Percentiles rank a stretch among this genome's conserved stretches.
Conservation (phyloP, 768 basidiomycete genomes). For the Collybia mongolica region DNA sequence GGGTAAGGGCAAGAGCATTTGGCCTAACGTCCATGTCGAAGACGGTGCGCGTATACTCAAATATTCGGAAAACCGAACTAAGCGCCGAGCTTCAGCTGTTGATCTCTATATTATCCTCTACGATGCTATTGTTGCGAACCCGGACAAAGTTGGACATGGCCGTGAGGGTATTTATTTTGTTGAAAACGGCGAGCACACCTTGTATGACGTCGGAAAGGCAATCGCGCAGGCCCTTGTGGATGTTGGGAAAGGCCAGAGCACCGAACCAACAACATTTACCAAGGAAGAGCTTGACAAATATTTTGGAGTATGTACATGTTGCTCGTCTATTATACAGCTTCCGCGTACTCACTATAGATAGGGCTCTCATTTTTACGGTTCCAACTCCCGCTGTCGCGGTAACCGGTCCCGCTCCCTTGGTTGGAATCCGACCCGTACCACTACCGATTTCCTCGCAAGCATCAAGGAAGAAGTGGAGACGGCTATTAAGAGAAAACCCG, state of each 20-base stretch:
- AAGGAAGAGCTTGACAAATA: conserved; percentile 44
- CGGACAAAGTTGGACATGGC: conserved; percentile 34
- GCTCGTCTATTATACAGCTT: not conserved
- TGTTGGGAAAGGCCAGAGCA: conserved; percentile 31
- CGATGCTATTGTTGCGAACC: conserved; percentile 30
- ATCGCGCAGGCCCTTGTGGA: conserved; percentile 38
- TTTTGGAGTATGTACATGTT: conserved; percentile 25
- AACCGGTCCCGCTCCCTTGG: conserved; percentile 38
- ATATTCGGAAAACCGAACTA: not conserved
- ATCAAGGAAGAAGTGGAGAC: conserved; percentile 38
- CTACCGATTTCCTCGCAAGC: conserved; percentile 38
- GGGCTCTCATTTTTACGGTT: conserved; percentile 31
- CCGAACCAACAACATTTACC: conserved; percentile 47
- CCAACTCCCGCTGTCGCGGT: conserved; percentile 38
- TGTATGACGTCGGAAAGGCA: conserved; percentile 38
- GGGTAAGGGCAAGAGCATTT: conserved; percentile 24
- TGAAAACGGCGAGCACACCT: conserved; percentile 45
- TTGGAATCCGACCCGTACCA: conserved; percentile 43
- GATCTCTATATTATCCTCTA: conserved; percentile 30
- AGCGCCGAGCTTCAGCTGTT: conserved; percentile 27
- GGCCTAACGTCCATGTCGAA: conserved; percentile 34
- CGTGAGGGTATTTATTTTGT: conserved; percentile 55
- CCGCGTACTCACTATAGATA: conserved; percentile 9
- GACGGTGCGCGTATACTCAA: conserved; percentile 36
- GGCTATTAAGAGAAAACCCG: not conserved